These are phyloP conservation scores for Trypanosoma grayi DNA, from an alignment of 208 protist genomes.

Conservation along the genomic window DNA sequence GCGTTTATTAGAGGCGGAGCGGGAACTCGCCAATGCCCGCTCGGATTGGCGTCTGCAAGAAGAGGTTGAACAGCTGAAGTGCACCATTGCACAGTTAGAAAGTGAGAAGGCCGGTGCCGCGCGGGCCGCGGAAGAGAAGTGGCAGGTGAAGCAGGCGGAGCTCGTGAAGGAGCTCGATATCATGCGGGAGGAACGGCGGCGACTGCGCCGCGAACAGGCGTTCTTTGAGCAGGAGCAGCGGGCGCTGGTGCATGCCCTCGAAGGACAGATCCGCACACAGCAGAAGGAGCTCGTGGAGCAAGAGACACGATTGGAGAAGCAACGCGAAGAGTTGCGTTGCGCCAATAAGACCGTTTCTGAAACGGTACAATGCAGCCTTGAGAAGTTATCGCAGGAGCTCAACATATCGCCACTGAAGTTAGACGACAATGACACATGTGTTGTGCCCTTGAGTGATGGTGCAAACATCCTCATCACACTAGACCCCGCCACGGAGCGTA, in stretches of 20 bases:
- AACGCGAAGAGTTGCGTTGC: constrained; percentile 5
- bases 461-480: constrained; percentile 58
- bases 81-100: constrained; percentile 4
- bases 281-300: constrained; percentile 11
- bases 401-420: constrained; percentile 32
- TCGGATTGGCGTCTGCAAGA: constrained; percentile 30
- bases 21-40: constrained; percentile 16
- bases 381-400: constrained; percentile 28
- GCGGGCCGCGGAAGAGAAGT: constrained; percentile 26
- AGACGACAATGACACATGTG: constrained; percentile 64
- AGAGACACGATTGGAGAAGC: constrained; percentile 4
- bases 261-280: constrained; percentile 29
- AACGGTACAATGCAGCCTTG: constrained; percentile 20
- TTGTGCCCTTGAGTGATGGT: constrained; percentile 36
- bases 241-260: constrained; percentile 31
- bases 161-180: constrained; percentile 56
- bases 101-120: constrained; percentile 20
- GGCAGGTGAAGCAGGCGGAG: constrained; percentile 56
- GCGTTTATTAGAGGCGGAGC: constrained; percentile 17
- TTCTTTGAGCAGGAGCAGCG: constrained; percentile 34
- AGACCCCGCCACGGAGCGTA: constrained; percentile 52
- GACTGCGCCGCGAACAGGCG: constrained; percentile 23
- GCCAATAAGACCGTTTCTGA: constrained; percentile 21
- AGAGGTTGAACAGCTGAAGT: constrained; percentile 24
- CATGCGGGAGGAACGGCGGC: constrained; percentile 48